These are phyloP conservation scores for Strobilomyces dryophilus DNA, from an alignment of 768 basidiomycete species.

Conservation along the genomic window DNA sequence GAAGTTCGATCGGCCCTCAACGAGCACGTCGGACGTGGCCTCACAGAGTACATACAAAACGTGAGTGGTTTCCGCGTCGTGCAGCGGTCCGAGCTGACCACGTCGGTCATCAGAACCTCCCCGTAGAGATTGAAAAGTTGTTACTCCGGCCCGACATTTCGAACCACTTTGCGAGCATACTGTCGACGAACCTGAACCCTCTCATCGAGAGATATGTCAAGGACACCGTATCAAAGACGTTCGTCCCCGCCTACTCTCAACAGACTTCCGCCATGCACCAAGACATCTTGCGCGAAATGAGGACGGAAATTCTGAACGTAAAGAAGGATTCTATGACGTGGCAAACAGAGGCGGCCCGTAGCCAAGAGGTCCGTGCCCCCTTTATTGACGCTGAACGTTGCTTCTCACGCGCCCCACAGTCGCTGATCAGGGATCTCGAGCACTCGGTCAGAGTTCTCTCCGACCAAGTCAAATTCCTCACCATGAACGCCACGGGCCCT, in stretches of 20 bases:
- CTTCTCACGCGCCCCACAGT: constrained; percentile 36
- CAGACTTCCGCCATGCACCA: constrained; percentile 77
- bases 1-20: constrained; percentile 78
- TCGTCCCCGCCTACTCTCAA: constrained; percentile 73
- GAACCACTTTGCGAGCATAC: constrained; percentile 68
- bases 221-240: constrained; percentile 66
- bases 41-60: constrained; percentile 70
- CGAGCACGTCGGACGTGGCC: constrained; percentile 69
- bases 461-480: constrained; percentile 81
- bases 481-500: constrained; percentile 45
- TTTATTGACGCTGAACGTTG: background rate
- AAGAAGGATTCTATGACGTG: constrained; percentile 78
- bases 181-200: constrained; percentile 69
- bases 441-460: constrained; percentile 68
- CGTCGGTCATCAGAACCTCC: constrained; percentile 51
- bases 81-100: constrained; percentile 1
- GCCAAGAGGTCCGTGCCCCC: constrained; percentile 63
- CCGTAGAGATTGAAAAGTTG: constrained; percentile 74
- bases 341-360: constrained; percentile 75
- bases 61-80: constrained; percentile 34
- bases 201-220: constrained; percentile 79
- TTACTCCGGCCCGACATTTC: constrained; percentile 74
- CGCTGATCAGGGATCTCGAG: constrained; percentile 76
- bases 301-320: constrained; percentile 67
- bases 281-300: constrained; percentile 71